A percentile compares a stretch with the other conserved stretches of the same genome.
Evolutionary conservation across 345 rosid genomes (phyloP).

Genomic region (Anacardium occidentale): DNA sequence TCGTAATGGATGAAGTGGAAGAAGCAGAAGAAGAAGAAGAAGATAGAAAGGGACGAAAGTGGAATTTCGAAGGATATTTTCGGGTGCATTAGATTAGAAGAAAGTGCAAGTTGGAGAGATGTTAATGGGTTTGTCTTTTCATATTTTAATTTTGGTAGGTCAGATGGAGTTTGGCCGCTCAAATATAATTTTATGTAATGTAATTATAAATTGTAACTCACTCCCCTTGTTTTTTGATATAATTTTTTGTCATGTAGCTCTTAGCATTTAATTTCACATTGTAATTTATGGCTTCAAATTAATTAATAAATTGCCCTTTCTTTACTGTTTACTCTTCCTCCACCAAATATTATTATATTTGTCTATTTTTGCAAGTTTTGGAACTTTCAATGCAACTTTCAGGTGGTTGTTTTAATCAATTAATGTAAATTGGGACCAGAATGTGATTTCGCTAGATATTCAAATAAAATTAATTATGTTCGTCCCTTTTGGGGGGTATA

Average conservation of each 20-base stretch:
- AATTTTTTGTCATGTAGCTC: neutral
- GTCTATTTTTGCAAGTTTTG: too few relatives aligned
- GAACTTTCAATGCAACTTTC: too few relatives aligned
- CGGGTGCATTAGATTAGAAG: slow-evolving; percentile 12
- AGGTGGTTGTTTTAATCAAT: too few relatives aligned
- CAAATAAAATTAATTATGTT: too few relatives aligned
- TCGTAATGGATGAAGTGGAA: slow-evolving; percentile 10
- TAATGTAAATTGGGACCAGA: too few relatives aligned
- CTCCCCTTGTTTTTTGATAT: neutral
- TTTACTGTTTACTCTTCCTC: too few relatives aligned
- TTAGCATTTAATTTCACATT: neutral
- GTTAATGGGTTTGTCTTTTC: slow-evolving; percentile 23
- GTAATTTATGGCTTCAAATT: too few relatives aligned
- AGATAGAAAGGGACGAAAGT: slow-evolving; percentile 6
- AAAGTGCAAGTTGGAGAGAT: slow-evolving; percentile 26
- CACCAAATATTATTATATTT: too few relatives aligned
- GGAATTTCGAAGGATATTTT: slow-evolving; percentile 17
- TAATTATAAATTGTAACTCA: neutral
- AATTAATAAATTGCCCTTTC: too few relatives aligned
- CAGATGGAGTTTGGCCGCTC: slow-evolving; percentile 17
- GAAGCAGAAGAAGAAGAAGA: neutral
- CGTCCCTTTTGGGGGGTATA: too few relatives aligned
- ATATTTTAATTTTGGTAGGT: slow-evolving; percentile 29
- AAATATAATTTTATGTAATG: neutral
- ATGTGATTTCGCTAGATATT: too few relatives aligned